Evolutionary conservation across 371 early-diverging fungal species (phyloP).

Genomic region (Dichotomocladium elegans): DNA sequence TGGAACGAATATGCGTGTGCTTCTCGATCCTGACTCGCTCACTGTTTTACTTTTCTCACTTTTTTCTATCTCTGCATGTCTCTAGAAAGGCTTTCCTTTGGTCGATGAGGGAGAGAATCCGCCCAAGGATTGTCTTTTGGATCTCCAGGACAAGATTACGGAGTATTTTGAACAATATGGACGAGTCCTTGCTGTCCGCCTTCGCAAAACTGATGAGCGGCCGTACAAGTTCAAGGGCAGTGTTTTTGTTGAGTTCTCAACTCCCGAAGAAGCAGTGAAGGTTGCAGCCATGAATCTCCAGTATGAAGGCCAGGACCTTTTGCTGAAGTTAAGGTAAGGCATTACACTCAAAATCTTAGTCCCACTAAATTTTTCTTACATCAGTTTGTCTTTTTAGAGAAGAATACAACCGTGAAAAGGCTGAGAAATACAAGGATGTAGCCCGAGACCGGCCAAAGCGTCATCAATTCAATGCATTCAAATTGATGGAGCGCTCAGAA

Average conservation of each 20-base stretch:
- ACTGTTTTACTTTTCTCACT: no score
- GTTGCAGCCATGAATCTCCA: conserved; percentile 43
- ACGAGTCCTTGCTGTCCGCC: conserved; percentile 54
- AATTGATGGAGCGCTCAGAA: no score
- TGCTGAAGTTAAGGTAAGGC: conserved; percentile 42
- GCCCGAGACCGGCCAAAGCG: not conserved
- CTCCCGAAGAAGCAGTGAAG: conserved; percentile 49
- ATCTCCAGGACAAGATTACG: conserved; percentile 57
- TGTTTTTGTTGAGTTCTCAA: conserved; percentile 60
- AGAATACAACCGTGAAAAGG: conserved; percentile 7
- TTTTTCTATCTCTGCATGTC: not conserved
- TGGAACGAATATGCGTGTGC: no score
- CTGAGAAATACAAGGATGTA: conserved; percentile 6
- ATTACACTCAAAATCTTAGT: not conserved
- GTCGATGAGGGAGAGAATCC: conserved; percentile 27
- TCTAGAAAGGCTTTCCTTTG: conserved; percentile 57
- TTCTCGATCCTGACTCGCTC: no score
- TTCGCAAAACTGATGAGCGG: conserved; percentile 53
- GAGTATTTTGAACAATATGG: conserved; percentile 49
- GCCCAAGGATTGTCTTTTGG: conserved; percentile 32
- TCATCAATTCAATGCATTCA: conserved; percentile 16
- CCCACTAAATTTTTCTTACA: conserved; percentile 7
- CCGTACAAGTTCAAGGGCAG: conserved; percentile 56
- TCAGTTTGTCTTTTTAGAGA: not conserved
- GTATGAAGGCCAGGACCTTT: conserved; percentile 52